These are phyloP conservation scores for Nephromyces sp. DNA, from an alignment of 169 alveolate species.

Conservation along the genomic window DNA sequence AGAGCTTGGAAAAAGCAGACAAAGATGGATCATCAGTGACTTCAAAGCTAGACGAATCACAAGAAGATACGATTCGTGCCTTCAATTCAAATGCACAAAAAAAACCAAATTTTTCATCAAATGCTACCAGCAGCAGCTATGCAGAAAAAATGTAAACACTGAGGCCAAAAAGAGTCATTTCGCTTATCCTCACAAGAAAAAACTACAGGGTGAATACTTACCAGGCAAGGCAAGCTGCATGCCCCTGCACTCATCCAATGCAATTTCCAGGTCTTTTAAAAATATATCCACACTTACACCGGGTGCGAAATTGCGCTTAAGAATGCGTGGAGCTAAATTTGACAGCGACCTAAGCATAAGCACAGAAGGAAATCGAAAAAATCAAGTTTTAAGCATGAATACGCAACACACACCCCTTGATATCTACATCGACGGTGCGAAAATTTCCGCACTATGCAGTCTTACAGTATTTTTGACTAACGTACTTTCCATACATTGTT, in stretches of 20 bases:
- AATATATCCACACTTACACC: conserved; percentile 69
- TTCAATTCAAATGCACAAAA: too few relatives aligned
- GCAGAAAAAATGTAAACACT: not conserved
- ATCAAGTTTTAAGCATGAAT: not conserved
- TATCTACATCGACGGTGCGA: not conserved
- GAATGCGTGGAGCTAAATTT: conserved; percentile 58
- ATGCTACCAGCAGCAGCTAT: not conserved
- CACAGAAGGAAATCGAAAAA: not conserved
- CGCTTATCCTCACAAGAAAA: too few relatives aligned
- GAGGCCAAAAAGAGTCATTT: not conserved
- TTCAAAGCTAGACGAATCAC: too few relatives aligned
- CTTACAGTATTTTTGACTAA: not conserved
- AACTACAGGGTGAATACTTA: too few relatives aligned
- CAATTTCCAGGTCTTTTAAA: conserved; percentile 51
- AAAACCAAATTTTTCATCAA: too few relatives aligned
- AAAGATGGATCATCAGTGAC: too few relatives aligned
- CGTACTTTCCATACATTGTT: too few relatives aligned
- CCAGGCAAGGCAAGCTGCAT: conserved; percentile 59
- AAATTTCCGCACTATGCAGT: not conserved
- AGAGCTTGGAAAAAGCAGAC: too few relatives aligned
- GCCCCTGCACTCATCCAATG: conserved; percentile 63
- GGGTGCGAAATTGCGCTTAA: conserved; percentile 60
- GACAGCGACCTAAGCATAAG: conserved; percentile 39
- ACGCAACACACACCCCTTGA: not conserved
- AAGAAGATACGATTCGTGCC: too few relatives aligned